A percentile compares a stretch with the other conserved stretches of the same genome.
Evolutionary conservation across 805 yeast species (phyloP).

Genomic region (Candida boidinii): DNA sequence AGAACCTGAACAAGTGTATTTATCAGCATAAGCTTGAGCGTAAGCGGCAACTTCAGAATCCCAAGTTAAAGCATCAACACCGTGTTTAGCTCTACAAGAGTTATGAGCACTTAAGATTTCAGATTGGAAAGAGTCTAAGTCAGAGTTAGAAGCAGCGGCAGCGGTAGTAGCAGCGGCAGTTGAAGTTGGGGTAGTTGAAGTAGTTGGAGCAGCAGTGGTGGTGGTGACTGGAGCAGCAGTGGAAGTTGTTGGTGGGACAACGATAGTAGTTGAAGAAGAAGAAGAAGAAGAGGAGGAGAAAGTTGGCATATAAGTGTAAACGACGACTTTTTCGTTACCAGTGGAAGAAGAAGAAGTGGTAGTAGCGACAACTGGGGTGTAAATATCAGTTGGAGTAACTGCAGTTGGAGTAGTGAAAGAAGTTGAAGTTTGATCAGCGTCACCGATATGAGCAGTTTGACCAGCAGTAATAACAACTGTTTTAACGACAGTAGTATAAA

Average conservation of each 20-base stretch:
- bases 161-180: conserved; percentile 11
- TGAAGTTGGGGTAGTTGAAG: conserved; percentile 13
- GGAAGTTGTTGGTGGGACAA: conserved; percentile 14
- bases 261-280: conserved; percentile 13
- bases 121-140: conserved; percentile 24
- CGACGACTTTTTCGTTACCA: too few relatives aligned
- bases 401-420: conserved; percentile 6
- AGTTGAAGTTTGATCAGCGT: conserved; percentile 6
- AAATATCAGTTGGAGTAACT: conserved; percentile 2
- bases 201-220: conserved; percentile 15
- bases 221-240: conserved; percentile 14
- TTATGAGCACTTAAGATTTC: conserved; percentile 56
- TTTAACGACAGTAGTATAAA: background rate
- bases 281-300: conserved; percentile 15
- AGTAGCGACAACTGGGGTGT: conserved; percentile 5
- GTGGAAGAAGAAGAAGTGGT: conserved; percentile 11
- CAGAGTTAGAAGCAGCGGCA: conserved; percentile 14
- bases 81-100: conserved; percentile 43
- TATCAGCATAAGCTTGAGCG: conserved; percentile 50
- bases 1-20: conserved; percentile 46
- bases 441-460: background rate
- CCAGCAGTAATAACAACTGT: conserved; percentile 1
- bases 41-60: conserved; percentile 36
- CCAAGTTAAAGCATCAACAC: conserved; percentile 49
- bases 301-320: too few relatives aligned